Percentiles rank a stretch among this genome's conserved stretches.
Conservation (phyloP, 140 eudicot species). For the Senecio squalidus region DNA sequence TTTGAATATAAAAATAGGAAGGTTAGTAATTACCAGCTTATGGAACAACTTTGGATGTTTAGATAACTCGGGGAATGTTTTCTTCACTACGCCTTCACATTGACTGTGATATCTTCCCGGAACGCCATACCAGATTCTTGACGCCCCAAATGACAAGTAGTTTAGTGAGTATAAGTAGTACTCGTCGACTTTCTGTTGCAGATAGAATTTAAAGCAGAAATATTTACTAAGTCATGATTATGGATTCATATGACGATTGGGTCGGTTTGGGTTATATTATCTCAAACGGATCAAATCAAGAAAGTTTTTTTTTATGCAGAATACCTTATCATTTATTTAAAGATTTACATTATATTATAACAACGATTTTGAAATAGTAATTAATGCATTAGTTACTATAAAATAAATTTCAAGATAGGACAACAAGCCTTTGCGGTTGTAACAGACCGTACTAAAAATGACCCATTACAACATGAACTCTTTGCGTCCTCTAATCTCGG, state of each 20-base stretch:
- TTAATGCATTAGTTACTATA: not conserved
- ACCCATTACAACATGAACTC: not conserved
- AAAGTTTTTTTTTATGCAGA: not conserved
- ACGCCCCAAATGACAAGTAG: conserved; percentile 66
- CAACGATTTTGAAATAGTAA: no score
- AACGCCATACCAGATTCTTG: conserved; percentile 74
- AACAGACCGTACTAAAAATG: not conserved
- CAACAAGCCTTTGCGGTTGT: not conserved
- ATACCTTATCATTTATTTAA: no score
- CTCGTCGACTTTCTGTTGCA: conserved; percentile 58
- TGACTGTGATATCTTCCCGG: conserved; percentile 45
- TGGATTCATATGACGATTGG: not conserved
- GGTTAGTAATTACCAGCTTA: conserved; percentile 33
- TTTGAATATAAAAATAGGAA: not conserved
- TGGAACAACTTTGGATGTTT: conserved; percentile 49
- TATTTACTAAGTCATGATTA: not conserved
- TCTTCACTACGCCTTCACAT: conserved; percentile 56
- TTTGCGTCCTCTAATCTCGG: not conserved
- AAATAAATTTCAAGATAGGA: no score
- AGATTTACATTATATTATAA: no score
- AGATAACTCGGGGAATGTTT: conserved; percentile 46
- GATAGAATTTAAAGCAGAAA: conserved; percentile 7
- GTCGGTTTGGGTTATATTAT: not conserved
- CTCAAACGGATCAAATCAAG: not conserved
- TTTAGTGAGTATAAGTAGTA: conserved; percentile 53